Percentiles rank a stretch among this genome's conserved stretches.
phyloP scores from a whole-genome alignment of 1,284 basidiomycete genomes.

The Moesziomyces sp. region DNA sequence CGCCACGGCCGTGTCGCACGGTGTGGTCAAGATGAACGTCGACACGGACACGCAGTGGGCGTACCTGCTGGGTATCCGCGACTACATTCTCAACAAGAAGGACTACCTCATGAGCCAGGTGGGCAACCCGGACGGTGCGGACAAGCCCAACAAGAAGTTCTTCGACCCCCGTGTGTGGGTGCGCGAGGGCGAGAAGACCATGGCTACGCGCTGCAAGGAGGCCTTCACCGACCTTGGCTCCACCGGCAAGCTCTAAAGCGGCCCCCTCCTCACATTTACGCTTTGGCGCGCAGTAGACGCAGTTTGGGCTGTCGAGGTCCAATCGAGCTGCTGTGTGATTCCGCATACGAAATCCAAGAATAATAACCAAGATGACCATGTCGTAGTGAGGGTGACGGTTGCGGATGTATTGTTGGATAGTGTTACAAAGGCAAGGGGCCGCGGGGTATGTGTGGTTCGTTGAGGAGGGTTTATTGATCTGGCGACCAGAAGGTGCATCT shows the following conservation, averaged over 20 bases:
- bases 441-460: background rate
- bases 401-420: background rate
- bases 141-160: constrained; percentile 68
- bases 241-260: constrained; percentile 55
- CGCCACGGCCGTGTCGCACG: constrained; percentile 86
- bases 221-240: constrained; percentile 86
- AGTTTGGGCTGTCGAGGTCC: no score
- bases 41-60: constrained; percentile 85
- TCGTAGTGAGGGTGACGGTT: background rate
- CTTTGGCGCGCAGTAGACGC: background rate
- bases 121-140: constrained; percentile 66
- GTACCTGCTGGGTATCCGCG: constrained; percentile 83
- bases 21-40: constrained; percentile 72
- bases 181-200: constrained; percentile 97
- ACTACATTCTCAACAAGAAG: constrained; percentile 67
- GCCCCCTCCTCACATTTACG: no score
- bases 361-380: background rate
- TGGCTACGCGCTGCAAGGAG: constrained; percentile 85
- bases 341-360: background rate
- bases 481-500: constrained; percentile 57
- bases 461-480: constrained; percentile 6
- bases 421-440: background rate
- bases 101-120: constrained; percentile 67
- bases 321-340: no score
- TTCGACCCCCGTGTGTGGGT: constrained; percentile 85